Base-by-base conservation (phyloP, 164 flowering plant genomes). In the Aristolochia californica region DNA sequence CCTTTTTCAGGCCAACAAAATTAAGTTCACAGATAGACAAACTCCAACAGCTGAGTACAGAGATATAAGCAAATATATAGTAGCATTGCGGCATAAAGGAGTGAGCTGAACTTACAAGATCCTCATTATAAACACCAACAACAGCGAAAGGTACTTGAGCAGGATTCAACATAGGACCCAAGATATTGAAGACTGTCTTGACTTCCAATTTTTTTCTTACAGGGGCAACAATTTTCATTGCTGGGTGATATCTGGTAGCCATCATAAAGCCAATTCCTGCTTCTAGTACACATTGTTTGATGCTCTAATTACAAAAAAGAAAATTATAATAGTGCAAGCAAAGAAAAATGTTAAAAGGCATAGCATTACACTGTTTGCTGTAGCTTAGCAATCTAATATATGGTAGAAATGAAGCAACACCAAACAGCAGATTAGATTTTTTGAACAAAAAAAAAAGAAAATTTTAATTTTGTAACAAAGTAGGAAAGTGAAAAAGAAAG, bases 181-280 rank as follows among this genome's bases (percentile, higher is more conserved):
- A 65, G 34, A 93, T 77, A 56, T 93, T 93, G 75, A 93, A 93
- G 5, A 87, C 93, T 14, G 97, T 93, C 72, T 77, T 93, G 53
- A 93, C 82, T 85, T 83, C 84, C 7, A 94, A 85, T 75, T 78
- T 82, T 62, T 85, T 85, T 70, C 99, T 79, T 53, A 90, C 81
- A 50, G 95, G 96, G 27, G 87, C 77, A 56, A 90, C 95, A 61
- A 88, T 72, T 76, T 87, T 78, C 99, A 94, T 94, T 48, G 95
- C 89, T n/a, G 97, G 99, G 69, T 93, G 99, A 60, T 84, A 93
- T 13, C 30, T 70, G 54, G 99, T 88, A 55, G 96, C 53, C 97
- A 94, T 87, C 95, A 94, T 90, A 54, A 94, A 94, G 47, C 96
- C 99, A 66, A 90, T 87, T 34, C 97, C 95, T 25, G 67, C 88